Evolutionary conservation across 2,329 filamentous ascomycete genomes (phyloP).

Genomic region (Trichocomaceae sp.): DNA sequence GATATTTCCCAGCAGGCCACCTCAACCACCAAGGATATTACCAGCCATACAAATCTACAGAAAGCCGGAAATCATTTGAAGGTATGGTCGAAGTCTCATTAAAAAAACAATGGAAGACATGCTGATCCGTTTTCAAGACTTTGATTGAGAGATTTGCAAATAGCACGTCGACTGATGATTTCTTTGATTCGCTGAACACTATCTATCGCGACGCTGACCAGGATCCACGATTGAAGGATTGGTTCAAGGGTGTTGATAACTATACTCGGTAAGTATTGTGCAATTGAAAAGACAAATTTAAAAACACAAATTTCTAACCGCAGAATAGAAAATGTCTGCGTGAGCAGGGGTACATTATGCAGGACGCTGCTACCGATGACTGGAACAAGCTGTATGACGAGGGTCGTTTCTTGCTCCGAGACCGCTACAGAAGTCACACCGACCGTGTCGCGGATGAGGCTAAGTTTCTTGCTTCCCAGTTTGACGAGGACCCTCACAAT

Average conservation of each 20-base stretch:
- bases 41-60: constrained; percentile 56
- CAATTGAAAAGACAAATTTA: background rate
- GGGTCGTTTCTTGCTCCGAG: constrained; percentile 76
- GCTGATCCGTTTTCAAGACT: constrained; percentile 55
- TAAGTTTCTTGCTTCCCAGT: constrained; percentile 84
- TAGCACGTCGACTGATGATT: constrained; percentile 77
- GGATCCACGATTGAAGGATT: constrained; percentile 78
- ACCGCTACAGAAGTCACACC: constrained; percentile 80
- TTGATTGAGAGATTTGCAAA: constrained; percentile 95
- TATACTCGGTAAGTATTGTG: constrained; percentile 54
- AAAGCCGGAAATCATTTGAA: constrained; percentile 73
- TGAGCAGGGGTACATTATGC: constrained; percentile 84
- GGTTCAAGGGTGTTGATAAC: constrained; percentile 73
- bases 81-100: constrained; percentile 46
- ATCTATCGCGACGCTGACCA: constrained; percentile 82
- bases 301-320: constrained; percentile 9
- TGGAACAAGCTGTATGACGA: constrained; percentile 82
- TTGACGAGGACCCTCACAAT: constrained; percentile 83
- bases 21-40: constrained; percentile 66
- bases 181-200: constrained; percentile 75
- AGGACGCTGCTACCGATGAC: constrained; percentile 69
- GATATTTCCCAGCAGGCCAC: constrained; percentile 57
- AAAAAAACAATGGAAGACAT: constrained; percentile 31
- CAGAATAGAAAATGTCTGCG: constrained; percentile 63
- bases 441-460: constrained; percentile 81